Evolutionary conservation across 2,329 filamentous ascomycete genomes (phyloP).

Genomic region (Bertia moriformis): DNA sequence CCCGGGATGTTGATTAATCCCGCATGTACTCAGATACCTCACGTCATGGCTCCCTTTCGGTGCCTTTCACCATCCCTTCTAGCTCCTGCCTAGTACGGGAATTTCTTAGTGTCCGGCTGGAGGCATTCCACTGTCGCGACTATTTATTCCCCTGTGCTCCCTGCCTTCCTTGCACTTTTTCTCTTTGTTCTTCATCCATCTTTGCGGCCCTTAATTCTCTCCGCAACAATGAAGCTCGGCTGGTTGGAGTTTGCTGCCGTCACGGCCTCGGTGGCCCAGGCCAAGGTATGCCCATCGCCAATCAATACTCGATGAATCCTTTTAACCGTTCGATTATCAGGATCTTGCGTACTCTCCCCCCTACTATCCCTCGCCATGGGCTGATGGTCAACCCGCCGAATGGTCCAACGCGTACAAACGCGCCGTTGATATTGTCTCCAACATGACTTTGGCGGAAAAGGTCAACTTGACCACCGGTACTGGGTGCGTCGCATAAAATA

Average conservation of each 20-base stretch:
- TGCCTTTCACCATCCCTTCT: too few species aligned
- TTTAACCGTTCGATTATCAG: not conserved
- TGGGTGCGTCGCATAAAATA: conserved; percentile 18
- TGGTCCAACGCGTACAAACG: conserved; percentile 52
- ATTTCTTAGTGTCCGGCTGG: too few species aligned
- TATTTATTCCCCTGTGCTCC: not conserved
- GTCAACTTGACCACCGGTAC: conserved; percentile 64
- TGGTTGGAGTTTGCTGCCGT: not conserved
- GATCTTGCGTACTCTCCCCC: not conserved
- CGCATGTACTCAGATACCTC: too few species aligned
- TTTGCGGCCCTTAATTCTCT: not conserved
- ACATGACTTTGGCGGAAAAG: conserved; percentile 58
- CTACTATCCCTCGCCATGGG: not conserved
- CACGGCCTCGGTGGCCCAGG: not conserved
- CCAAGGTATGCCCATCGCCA: not conserved
- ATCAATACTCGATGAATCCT: not conserved
- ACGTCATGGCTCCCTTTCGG: too few species aligned
- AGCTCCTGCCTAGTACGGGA: too few species aligned
- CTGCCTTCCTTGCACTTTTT: too few species aligned
- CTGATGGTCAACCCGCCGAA: not conserved
- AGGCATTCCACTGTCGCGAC: too few species aligned
- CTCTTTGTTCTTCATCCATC: not conserved
- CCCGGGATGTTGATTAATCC: too few species aligned
- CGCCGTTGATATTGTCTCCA: conserved; percentile 49
- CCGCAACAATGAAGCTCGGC: conserved; percentile 1